Base-by-base conservation (phyloP, 1,284 basidiomycete species). In the Leccinum discolor region DNA sequence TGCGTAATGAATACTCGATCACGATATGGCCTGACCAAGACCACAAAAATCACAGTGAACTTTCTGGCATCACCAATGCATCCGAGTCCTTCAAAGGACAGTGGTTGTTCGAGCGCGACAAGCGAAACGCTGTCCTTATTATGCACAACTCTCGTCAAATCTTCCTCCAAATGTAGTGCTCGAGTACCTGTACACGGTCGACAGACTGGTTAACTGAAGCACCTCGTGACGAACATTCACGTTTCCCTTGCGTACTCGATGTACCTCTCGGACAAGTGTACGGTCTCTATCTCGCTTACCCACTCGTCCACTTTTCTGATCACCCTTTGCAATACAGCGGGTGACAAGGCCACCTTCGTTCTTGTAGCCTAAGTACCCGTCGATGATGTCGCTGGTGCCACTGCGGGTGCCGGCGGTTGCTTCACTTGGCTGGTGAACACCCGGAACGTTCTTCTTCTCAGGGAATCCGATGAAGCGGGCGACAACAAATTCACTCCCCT, bases 201-300 rank as follows among this genome's bases (percentile, higher is more conserved):
- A 66, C 38, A 65, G 62, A 23, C 63, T 74, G 26, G 64, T 65
- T 7, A 60, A 69, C 40, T 42, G 42, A 74, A 72, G 65, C 60
- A 23, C 14, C 63, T 74, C 26, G 69, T 76, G 42, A 74, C 63
- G 0, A 71, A 57, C 52, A 62, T 67, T 2, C 66, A 75, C 16
- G 52, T 66, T 0, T 76, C 68, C 14, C 67, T 70, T 8, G 74
- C 74, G 1, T 74, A 69, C 42, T 68, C 66, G 3, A 66, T 76
- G 64, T 74, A 75, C 42, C 65, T 74, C n/a, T 77, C 74, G 2
- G 66, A 77, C 58, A 77, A 73, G 59, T 64, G 73, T 76, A 58
- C 10, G 64, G 0, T 59, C 8, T 1, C 7, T 4, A 5, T 21
- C 52, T 54, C 16, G 2, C 40, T 47, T 3, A n/a, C 4, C 40